Evolutionary conservation across 371 early-diverging fungal species (phyloP), one percentile per base, ranked within the genome.

Genomic region (Capniomyces stellatus): DNA sequence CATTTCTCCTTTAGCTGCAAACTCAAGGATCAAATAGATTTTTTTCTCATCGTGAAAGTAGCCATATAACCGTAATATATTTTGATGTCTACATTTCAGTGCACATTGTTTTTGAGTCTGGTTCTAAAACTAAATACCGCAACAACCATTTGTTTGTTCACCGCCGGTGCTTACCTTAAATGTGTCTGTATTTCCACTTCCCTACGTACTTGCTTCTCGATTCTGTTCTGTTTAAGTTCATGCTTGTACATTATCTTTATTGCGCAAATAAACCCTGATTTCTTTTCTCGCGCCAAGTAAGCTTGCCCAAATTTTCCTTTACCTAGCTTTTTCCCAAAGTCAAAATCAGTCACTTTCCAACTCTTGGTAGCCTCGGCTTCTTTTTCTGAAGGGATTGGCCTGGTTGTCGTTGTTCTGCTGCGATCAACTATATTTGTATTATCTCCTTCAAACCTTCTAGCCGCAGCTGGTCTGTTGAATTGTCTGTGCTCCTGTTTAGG

Each of bases 181-280:
- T 92, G 93, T 4, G 78, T 75, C 62, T 98, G 98, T 54, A 99
- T 95, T 63, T 98, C 99, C 29, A 98, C 83, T 63, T 99, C 99
- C 47, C 99, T 74, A 28, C 92, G 62, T 12, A 96, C 71, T 67
- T 96, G 96, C 58, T 80, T 78, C 64, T 89, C 86, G 30, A 85
- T 80, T 48, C 83, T 80, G 48, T 64, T 66, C 30, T 76, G 68
- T 31, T 75, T 59, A 0, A 99, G 68, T 60, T 94, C 91, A 2
- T 67, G 47, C 66, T 98, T 98, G 50, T 78, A 74, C 31, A 98
- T 58, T 12, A 96, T 82, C 64, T 99, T 99, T 52, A 99, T 73
- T 1, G 99, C 91, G 22, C 90, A 84, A 18, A 96, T 74, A 56
- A 78, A 89, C 22, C 84, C 87, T 40, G 76, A 77, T 48, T 68